Base-by-base conservation (phyloP, 208 protist species). In the Strigomonas oncopelti region DNA sequence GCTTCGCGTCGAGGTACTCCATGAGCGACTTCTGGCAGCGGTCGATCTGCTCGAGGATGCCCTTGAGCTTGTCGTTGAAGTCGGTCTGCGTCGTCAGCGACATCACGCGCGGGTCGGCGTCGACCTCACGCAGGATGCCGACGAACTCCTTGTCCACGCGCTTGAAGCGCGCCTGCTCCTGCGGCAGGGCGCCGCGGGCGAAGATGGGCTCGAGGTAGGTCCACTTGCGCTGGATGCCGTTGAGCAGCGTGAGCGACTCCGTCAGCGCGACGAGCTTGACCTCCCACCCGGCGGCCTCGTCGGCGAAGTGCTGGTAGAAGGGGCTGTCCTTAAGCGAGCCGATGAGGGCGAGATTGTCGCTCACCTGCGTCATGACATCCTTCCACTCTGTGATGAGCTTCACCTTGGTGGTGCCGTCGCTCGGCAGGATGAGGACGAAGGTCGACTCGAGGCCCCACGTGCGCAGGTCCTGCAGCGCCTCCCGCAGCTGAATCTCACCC, bases 201-300 rank as follows among this genome's bases (percentile, higher is more conserved):
- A 99, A 99, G 75, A 99, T 98, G 52, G 98, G 98, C 91, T 99
- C 97, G 28, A 99, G 81, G 81, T 99, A 99, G 7, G 98, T 87
- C 97, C 97, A 99, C 65, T 95, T 95, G 42, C 97, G 88, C 87
- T 99, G 98, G 71, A 99, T 98, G 51, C 63, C 78, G 72, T 98
- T 98, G 42, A 99, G 85, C 53, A 88, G 62, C 14, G 77, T 61
- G 5, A 99, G 81, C 22, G 82, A 83, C 38, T 91, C 80, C 34
- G 86, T 83, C 1, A 99, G 80, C 0, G 85, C 70, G 11, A 82
- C 60, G 16, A 99, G 82, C 75, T 98, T 97, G 14, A 69, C 36
- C 78, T 98, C 94, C 91, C 95, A 98, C 0, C 83, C 83, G 7
- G 61, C 32, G 22, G 91, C 89, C 73, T 97, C 82, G 74, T 98